A percentile compares a stretch with the other conserved stretches of the same genome.
phyloP scores from a whole-genome alignment of 305 asterid genomes.

The Solanum hybrid region DNA sequence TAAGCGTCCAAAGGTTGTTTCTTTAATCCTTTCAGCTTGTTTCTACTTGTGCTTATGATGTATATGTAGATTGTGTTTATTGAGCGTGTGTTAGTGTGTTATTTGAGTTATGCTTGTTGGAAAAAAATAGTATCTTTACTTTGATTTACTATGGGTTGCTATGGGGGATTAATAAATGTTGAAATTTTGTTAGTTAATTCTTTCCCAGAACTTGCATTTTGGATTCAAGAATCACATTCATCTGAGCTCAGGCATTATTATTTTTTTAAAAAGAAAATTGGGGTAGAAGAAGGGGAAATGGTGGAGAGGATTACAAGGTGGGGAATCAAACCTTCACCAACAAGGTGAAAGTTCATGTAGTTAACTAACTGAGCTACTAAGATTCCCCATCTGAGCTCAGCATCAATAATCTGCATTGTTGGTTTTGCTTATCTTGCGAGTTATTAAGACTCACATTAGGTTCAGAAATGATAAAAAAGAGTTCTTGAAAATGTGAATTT shows the following conservation, averaged over 20 bases:
- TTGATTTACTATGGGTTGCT: not conserved
- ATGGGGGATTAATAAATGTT: not conserved
- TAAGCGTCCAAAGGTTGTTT: conserved; percentile 73
- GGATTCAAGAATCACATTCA: not conserved
- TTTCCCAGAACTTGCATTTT: not conserved
- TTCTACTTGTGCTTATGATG: not conserved
- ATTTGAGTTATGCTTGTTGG: not conserved
- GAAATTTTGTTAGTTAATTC: not conserved
- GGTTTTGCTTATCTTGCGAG: not conserved
- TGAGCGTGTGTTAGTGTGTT: not conserved
- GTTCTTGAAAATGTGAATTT: not conserved
- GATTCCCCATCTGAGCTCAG: not conserved
- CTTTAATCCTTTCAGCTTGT: not conserved
- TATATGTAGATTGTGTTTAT: not conserved
- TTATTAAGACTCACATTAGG: not conserved
- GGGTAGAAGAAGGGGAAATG: not conserved
- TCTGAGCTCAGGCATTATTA: not conserved
- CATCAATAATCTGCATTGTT: not conserved
- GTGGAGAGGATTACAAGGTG: not conserved
- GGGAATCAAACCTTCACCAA: not conserved
- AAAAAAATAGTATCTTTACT: not conserved
- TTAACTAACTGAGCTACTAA: not conserved
- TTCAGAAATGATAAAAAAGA: not conserved
- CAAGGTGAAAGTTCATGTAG: not conserved
- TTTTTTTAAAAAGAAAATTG: not conserved